Evolutionary conservation across 306 rosid genomes (phyloP).

Genomic region (Albizia julibrissin): DNA sequence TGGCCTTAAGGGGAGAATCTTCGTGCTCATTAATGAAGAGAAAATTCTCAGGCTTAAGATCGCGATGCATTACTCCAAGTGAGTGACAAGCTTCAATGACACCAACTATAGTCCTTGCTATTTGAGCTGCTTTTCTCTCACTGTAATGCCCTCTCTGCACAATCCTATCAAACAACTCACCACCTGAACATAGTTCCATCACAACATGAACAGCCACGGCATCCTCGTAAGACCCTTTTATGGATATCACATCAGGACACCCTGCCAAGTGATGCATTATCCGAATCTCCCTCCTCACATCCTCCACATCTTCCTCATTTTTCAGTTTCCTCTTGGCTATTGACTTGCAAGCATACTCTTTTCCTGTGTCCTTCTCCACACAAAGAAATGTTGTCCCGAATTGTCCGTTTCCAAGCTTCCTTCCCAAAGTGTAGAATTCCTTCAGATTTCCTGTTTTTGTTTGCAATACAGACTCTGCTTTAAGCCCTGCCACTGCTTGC

Average conservation of each 20-base stretch:
- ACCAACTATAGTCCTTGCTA: constrained; percentile 72
- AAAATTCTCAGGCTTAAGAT: constrained; percentile 93
- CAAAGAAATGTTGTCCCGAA: constrained; percentile 84
- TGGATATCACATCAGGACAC: constrained; percentile 51
- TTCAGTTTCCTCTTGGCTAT: constrained; percentile 71
- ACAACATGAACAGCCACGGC: constrained; percentile 82
- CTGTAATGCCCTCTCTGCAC: constrained; percentile 70
- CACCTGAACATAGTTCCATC: constrained; percentile 89
- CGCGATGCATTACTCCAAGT: constrained; percentile 95
- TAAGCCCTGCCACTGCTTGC: constrained; percentile 65
- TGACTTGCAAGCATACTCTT: constrained; percentile 83
- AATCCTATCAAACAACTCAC: constrained; percentile 88
- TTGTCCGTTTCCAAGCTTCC: constrained; percentile 81
- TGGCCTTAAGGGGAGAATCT: constrained; percentile 82
- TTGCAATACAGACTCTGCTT: constrained; percentile 58
- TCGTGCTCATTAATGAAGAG: constrained; percentile 75
- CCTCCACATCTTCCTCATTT: constrained; percentile 72
- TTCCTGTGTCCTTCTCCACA: constrained; percentile 66
- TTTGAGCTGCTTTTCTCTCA: constrained; percentile 76
- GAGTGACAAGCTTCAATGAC: constrained; percentile 88
- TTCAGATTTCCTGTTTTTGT: constrained; percentile 67
- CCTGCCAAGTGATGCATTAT: constrained; percentile 92
- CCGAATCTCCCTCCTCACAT: constrained; percentile 91
- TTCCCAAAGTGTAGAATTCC: constrained; percentile 63
- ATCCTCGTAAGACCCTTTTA: constrained; percentile 85